Base-by-base conservation (phyloP, 305 asterid species). In the Fraxinus sp. region DNA sequence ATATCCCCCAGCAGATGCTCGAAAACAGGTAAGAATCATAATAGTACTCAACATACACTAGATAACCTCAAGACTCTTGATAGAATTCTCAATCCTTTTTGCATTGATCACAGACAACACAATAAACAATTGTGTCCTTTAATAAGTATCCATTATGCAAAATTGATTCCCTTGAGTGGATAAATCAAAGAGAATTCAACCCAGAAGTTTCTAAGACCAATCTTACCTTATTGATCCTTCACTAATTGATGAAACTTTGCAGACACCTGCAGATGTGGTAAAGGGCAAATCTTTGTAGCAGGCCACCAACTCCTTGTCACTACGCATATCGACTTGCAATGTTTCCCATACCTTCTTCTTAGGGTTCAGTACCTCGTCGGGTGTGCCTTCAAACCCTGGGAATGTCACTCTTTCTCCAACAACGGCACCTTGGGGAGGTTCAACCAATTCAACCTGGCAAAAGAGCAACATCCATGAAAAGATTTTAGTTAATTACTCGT, bases 321-420 rank as follows among this genome's bases (percentile, higher is more conserved):
- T 95, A 78, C 85, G 94, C 78, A 96, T 78, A 87, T 91, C 97
- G 52, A 89, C 96, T 86, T 96, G 98, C 77, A 96, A 85, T 0
- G 98, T 92, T 87, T 96, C 99, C 97, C 97, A 96, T 1, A 96
- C 93, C 88, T 96, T 96, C 90, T 93, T 96, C 93, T 93, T 96
- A 0, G 97, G 96, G 90, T 95, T 95, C 81, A 96, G 87, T 64
- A 93, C 83, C n/a, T 92, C 93, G 49, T 95, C 99, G 0, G 98
- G 93, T 75, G 46, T 77, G 20, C 98, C 95, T 57, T 93, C 97
- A 22, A 82, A 87, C 1, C 99, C 98, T 0, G 87, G 91, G 88
- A 96, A 86, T 22, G 83, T 88, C 77, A 96, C 96, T 62, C 97
- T 90, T 85, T 96, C 98, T 1, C 98, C 99, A 64, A 93, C 89